These are phyloP conservation scores for Geranomyces michiganensis DNA, from an alignment of 192 early-diverging fungal genomes.

Conservation along the genomic window DNA sequence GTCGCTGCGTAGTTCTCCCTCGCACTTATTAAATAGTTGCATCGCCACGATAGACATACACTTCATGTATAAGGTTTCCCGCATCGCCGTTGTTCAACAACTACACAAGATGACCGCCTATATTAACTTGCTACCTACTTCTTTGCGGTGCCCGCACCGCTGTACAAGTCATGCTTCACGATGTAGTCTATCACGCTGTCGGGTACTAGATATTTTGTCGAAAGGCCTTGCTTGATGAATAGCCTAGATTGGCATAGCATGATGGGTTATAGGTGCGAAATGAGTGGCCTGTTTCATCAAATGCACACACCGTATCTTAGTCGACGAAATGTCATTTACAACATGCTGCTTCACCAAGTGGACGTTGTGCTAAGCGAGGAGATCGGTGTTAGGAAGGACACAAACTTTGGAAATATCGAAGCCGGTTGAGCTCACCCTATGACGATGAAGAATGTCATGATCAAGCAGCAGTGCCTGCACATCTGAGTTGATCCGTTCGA, in stretches of 20 bases:
- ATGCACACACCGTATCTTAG: conserved; percentile 81
- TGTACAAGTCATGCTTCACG: not conserved
- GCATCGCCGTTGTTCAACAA: too few relatives aligned
- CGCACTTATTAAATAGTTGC: too few relatives aligned
- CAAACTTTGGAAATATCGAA: not conserved
- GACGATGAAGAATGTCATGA: conserved; percentile 86
- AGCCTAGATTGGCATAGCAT: conserved; percentile 50
- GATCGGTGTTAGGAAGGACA: not conserved
- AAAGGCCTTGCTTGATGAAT: conserved; percentile 92
- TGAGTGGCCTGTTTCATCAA: not conserved
- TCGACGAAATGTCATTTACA: conserved; percentile 97
- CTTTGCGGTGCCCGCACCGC: not conserved
- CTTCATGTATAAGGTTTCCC: too few relatives aligned
- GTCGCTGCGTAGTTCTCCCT: not conserved
- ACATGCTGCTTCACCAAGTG: conserved; percentile 95
- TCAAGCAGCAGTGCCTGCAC: conserved; percentile 90
- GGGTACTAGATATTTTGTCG: conserved; percentile 92
- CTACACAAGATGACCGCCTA: too few relatives aligned
- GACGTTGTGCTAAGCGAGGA: conserved; percentile 72
- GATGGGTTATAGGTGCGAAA: too few relatives aligned
- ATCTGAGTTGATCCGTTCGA: conserved; percentile 93
- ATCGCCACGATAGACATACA: too few relatives aligned
- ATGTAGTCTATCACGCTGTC: conserved; percentile 93
- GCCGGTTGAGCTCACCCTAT: conserved; percentile 59
- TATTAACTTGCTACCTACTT: not conserved